Conservation (phyloP, 306 rosid species). For the Rosa rugosa region DNA sequence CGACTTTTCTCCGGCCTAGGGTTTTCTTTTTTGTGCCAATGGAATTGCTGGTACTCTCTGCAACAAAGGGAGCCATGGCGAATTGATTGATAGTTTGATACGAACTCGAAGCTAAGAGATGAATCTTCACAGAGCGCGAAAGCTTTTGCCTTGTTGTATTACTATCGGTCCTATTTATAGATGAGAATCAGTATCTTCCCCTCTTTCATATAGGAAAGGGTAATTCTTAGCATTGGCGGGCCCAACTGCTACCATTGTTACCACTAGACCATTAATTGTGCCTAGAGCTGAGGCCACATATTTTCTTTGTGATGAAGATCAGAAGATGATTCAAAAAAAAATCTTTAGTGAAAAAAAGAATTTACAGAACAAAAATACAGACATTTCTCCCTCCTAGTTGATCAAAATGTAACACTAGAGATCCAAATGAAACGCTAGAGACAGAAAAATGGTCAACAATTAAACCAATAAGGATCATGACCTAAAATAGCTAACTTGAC, state of each 20-base stretch:
- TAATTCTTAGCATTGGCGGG: background rate
- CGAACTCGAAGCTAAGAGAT: background rate
- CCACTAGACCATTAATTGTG: too few relatives aligned
- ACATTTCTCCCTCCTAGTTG: too few relatives aligned
- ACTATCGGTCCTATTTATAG: too few relatives aligned
- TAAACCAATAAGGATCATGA: background rate
- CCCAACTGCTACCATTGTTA: background rate
- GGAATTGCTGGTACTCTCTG: background rate
- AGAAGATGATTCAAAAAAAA: too few relatives aligned
- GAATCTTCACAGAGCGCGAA: background rate
- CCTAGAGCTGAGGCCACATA: too few relatives aligned
- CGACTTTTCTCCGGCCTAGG: constrained; percentile 13
- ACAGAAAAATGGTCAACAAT: background rate
- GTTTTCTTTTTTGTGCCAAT: constrained; percentile 5
- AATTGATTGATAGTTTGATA: background rate
- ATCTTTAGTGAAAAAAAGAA: too few relatives aligned
- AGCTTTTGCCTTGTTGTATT: background rate
- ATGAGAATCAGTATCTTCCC: background rate
- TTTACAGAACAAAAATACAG: too few relatives aligned
- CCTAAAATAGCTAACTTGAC: too few relatives aligned
- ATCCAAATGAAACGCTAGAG: too few relatives aligned
- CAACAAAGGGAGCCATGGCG: background rate
- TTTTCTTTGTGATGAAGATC: too few relatives aligned
- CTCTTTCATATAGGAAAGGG: background rate
- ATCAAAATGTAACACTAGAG: too few relatives aligned